Base-by-base conservation (phyloP, 345 rosid species). In the Cardamine chenopodiifolia region DNA sequence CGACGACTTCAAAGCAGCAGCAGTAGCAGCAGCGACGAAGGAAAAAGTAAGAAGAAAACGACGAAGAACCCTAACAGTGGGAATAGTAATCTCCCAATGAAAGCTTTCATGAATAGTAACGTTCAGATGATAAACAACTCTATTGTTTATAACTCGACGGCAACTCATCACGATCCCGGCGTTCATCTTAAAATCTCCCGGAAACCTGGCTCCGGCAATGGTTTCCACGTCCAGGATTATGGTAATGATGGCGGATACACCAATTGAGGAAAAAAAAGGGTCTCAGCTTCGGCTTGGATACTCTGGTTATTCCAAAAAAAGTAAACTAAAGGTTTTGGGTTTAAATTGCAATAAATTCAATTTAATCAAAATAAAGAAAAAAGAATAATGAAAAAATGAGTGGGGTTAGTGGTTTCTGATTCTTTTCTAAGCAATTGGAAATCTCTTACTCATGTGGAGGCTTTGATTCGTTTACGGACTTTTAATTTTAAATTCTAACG, bases 41-140 rank as follows among this genome's bases (percentile, higher is more conserved):
- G 82, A 32, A 89, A 83, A 70, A 85, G 73, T 12, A 58, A 65
- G 45, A 60, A 77, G 34, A 82, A 68, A 70, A 53, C 28, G 45
- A 50, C 37, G 11, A 79, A 57, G 71, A 73, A 73, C 32, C 42
- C 13, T 56, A 70, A 62, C 18, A 63, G 26, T 68, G 57, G 42
- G 71, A 35, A 53, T 31, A 76, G 8, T 15, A 61, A 83, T 12
- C 81, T 58, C 13, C 96, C 92, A 0, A 79, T 74, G 86, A 84
- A 71, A 37, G 83, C 92, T 32, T 90, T 75, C 59, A 76, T 69
- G 88, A 94, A 94, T 71, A 91, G 97, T 79, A 91, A 94, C 23
- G 98, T 90, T 48, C 97, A 94, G 77, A 90, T 89, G 66, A 78
- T 91, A 69, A 94, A 91, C 80, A 94, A 88, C 81, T 94, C 98